These are phyloP conservation scores for Alternaria sp. DNA, from an alignment of 2,329 filamentous ascomycete genomes.

Conservation along the genomic window DNA sequence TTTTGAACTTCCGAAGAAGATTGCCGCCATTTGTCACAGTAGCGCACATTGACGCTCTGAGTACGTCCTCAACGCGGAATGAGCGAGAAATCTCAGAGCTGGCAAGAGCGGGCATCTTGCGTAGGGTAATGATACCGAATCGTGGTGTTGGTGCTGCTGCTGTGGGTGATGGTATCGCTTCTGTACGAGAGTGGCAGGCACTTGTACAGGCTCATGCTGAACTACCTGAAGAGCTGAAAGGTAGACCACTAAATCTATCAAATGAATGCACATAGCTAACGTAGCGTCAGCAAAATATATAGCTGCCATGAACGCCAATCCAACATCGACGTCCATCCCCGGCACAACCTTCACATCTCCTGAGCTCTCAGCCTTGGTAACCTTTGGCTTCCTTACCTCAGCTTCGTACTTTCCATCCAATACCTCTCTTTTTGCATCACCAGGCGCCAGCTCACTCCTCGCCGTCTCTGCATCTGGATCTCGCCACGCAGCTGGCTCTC, in stretches of 20 bases:
- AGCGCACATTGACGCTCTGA: constrained; percentile 71
- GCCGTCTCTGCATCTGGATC: constrained; percentile 70
- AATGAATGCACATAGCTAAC: constrained; percentile 9
- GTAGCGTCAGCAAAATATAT: constrained; percentile 58
- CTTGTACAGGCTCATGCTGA: constrained; percentile 36
- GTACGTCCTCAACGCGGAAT: constrained; percentile 68
- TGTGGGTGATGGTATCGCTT: constrained; percentile 71
- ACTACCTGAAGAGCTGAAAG: constrained; percentile 35
- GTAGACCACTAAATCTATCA: constrained; percentile 45
- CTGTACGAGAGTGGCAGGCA: constrained; percentile 60
- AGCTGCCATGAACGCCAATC: constrained; percentile 61
- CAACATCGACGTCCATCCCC: constrained; percentile 57
- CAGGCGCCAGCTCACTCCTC: constrained; percentile 57
- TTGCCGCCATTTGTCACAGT: constrained; percentile 72
- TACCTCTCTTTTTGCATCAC: constrained; percentile 54
- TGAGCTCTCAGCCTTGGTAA: constrained; percentile 68
- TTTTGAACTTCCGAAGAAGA: constrained; percentile 67
- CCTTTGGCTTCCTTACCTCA: constrained; percentile 72
- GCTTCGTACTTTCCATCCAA: constrained; percentile 44
- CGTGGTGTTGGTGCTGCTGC: constrained; percentile 65
- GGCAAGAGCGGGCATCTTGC: constrained; percentile 63
- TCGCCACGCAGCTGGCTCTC: constrained; percentile 71
- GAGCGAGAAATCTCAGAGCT: constrained; percentile 74
- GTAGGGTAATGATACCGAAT: constrained; percentile 70
- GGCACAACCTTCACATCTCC: constrained; percentile 53